Base-by-base conservation (phyloP, 1,139 yeast species). In the Candida gigantensis region DNA sequence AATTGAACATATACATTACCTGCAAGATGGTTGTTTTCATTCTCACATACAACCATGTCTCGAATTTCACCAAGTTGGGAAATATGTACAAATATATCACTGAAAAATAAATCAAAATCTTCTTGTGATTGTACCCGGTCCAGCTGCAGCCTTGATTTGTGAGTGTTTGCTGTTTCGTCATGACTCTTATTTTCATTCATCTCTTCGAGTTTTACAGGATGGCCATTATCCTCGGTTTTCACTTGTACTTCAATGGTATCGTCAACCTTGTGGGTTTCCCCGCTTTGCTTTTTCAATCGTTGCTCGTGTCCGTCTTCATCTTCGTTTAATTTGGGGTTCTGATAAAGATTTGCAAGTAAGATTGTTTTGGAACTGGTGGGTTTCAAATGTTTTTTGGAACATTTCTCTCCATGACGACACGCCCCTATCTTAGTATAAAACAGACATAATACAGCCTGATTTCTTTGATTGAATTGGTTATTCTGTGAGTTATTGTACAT, bases 391-490 rank as follows among this genome's bases (percentile, higher is more conserved):
- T 73, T 74, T 50, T 94, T 70, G 9, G 92, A 82, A 55, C 97
- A 90, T 51, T 81, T 84, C 43, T 84, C 92, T 2, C 97, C 97
- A 57, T 90, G 97, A 41, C 97, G 72, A 55, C 97, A 90, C 0
- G 96, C 95, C 2, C 97, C 97, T 28, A 89, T 86, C 56, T 84
- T 86, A 45, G 75, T 72, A 60, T 83, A 90, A 58, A 90, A 90
- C 5, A 69, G 57, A 49, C 79, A 70, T 8, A 41, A 25, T 16
- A 44, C 36, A 11, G 28, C 17, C 12, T n/a, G 25, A 6, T n/a
- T 23, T 23, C 25, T n/a, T n/a, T 11, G 4, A 18, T 5, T 18
- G 13, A 10, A 23, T 23, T 13, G 11, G n/a, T 23, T 23, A 10
- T 23, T 13, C n/a, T 9, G 12, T 23, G 25, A 23, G 13, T 8